phyloP scores from a whole-genome alignment of 345 rosid species.

The Punica granatum region DNA sequence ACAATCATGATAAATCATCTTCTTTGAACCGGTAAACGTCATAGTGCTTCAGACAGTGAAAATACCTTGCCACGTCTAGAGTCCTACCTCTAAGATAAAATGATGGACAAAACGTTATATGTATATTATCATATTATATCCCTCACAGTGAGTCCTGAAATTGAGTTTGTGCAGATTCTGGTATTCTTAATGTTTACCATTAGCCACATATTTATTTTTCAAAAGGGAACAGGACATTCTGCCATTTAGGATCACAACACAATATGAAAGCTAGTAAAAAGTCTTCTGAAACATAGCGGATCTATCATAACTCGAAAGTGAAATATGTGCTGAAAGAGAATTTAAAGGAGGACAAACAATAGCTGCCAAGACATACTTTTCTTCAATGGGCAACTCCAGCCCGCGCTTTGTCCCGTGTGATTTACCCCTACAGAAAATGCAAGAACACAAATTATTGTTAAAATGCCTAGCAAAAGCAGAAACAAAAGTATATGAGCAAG shows the following conservation, averaged over 20 bases:
- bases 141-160: background rate
- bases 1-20: background rate
- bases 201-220: background rate
- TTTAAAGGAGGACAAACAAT: background rate
- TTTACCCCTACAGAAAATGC: conserved; percentile 32
- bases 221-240: background rate
- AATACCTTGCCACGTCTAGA: background rate
- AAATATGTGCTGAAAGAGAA: background rate
- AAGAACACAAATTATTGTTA: conserved; percentile 8
- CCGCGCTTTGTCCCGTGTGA: conserved; percentile 38
- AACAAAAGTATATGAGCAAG: background rate
- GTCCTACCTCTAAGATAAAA: background rate
- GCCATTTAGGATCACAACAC: background rate
- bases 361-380: conserved; percentile 48
- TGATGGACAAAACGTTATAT: background rate
- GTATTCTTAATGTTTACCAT: background rate
- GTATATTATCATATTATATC: too few relatives aligned
- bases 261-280: background rate
- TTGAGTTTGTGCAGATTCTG: background rate
- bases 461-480: background rate
- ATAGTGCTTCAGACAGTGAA: background rate
- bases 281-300: background rate
- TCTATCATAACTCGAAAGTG: background rate
- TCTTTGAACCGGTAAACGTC: background rate
- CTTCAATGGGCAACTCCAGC: conserved; percentile 53